These are phyloP conservation scores for Diaporthe sp. DNA, from an alignment of 2,329 filamentous ascomycete genomes.

Conservation along the genomic window DNA sequence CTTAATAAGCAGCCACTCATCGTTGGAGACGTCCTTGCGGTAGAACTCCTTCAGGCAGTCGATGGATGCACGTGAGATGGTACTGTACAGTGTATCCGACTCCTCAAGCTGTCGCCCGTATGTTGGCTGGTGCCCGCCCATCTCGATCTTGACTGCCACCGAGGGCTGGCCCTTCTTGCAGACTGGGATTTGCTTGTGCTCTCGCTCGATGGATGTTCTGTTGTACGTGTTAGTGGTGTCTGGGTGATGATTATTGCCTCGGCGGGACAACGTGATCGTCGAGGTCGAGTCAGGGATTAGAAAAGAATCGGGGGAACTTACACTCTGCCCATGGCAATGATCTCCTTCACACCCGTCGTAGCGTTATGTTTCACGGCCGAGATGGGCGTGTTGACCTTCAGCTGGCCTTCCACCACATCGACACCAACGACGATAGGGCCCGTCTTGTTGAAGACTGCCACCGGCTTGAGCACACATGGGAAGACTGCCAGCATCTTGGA, in stretches of 20 bases:
- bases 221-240: not conserved
- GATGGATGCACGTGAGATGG: conserved; percentile 88
- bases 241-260: no score
- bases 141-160: conserved; percentile 97
- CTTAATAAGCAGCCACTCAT: conserved; percentile 95
- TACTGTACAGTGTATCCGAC: conserved; percentile 85
- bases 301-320: conserved; percentile 61
- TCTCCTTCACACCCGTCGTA: conserved; percentile 82
- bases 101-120: conserved; percentile 98
- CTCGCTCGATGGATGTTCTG: conserved; percentile 95
- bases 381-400: conserved; percentile 89
- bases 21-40: conserved; percentile 84
- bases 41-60: conserved; percentile 98
- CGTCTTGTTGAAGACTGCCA: conserved; percentile 99
- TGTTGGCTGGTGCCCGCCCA: conserved; percentile 88
- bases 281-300: not conserved
- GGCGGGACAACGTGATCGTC: no score
- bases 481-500: conserved; percentile 96
- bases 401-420: conserved; percentile 90
- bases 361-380: conserved; percentile 86
- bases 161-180: conserved; percentile 98
- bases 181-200: conserved; percentile 92
- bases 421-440: conserved; percentile 94
- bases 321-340: conserved; percentile 91
- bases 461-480: conserved; percentile 89